These are phyloP conservation scores for Pseudopyrenochaeta lycopersici DNA, from an alignment of 2,329 filamentous ascomycete species.

Conservation along the genomic window DNA sequence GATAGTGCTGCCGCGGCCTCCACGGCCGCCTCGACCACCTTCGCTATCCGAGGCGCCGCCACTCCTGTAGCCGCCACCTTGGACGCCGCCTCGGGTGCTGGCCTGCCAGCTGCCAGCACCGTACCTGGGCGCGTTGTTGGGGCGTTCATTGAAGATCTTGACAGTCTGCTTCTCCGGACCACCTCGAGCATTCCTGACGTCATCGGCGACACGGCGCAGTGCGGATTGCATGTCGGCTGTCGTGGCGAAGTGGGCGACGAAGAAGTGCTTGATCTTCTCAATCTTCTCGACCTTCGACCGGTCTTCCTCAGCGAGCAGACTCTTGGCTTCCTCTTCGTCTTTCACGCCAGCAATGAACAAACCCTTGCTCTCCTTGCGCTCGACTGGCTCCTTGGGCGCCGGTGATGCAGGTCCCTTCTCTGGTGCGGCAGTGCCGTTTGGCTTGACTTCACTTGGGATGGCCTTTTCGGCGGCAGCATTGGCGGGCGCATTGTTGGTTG, in stretches of 20 bases:
- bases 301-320: constrained; percentile 85
- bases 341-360: constrained; percentile 90
- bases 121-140: constrained; percentile 57
- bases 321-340: constrained; percentile 81
- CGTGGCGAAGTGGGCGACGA: constrained; percentile 85
- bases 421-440: constrained; percentile 60
- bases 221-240: constrained; percentile 82
- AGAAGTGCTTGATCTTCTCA: constrained; percentile 79
- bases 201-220: constrained; percentile 76
- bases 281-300: constrained; percentile 76
- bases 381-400: constrained; percentile 63
- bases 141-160: constrained; percentile 78
- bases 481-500: constrained; percentile 38
- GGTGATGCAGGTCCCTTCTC: constrained; percentile 49
- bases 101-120: constrained; percentile 69
- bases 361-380: constrained; percentile 73
- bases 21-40: constrained; percentile 67
- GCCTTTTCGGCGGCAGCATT: constrained; percentile 51
- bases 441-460: constrained; percentile 52
- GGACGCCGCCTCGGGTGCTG: constrained; percentile 69
- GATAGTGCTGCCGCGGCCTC: constrained; percentile 56
- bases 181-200: constrained; percentile 78
- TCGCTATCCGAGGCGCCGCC: constrained; percentile 80
- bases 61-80: constrained; percentile 82
- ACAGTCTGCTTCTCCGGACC: constrained; percentile 80